phyloP scores from a whole-genome alignment of 352 stramenopile species.

The Globisporangium perplexum region DNA sequence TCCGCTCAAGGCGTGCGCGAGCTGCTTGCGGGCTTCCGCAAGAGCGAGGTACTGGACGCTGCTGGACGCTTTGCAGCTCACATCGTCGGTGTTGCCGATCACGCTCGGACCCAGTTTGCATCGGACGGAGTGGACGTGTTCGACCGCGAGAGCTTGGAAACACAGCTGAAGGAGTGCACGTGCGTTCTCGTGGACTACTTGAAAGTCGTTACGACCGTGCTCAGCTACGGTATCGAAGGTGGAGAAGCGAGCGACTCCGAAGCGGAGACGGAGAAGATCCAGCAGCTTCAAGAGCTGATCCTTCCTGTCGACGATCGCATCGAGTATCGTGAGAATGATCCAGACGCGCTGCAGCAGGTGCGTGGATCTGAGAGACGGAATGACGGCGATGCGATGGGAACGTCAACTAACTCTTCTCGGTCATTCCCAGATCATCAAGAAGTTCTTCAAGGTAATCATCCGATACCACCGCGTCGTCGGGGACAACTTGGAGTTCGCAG shows the following conservation, averaged over 20 bases:
- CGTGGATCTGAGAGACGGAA: background rate
- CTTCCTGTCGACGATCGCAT: constrained; percentile 7
- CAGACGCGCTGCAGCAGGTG: constrained; percentile 14
- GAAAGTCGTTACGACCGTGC: constrained; percentile 9
- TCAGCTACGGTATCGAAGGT: constrained; percentile 6
- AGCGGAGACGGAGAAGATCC: constrained; percentile 1
- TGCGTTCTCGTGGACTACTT: constrained; percentile 16
- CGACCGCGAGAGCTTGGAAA: background rate
- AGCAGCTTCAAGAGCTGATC: constrained; percentile 18
- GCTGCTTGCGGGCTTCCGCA: constrained; percentile 4
- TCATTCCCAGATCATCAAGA: constrained; percentile 16
- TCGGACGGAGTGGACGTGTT: background rate
- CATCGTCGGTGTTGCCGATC: constrained; percentile 7
- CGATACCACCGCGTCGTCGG: constrained; percentile 18
- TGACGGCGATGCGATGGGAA: background rate
- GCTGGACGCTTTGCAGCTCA: constrained; percentile 11
- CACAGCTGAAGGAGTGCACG: constrained; percentile 9
- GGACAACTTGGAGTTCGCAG: constrained; percentile 16
- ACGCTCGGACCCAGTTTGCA: constrained; percentile 6
- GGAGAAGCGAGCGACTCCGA: background rate
- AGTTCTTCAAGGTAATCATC: constrained; percentile 21
- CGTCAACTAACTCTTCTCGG: background rate
- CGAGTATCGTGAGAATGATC: background rate
- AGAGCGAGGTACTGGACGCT: constrained; percentile 11
- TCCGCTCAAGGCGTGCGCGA: constrained; percentile 1